phyloP scores from a whole-genome alignment of 768 basidiomycete species.

The Amanita fuliginea region DNA sequence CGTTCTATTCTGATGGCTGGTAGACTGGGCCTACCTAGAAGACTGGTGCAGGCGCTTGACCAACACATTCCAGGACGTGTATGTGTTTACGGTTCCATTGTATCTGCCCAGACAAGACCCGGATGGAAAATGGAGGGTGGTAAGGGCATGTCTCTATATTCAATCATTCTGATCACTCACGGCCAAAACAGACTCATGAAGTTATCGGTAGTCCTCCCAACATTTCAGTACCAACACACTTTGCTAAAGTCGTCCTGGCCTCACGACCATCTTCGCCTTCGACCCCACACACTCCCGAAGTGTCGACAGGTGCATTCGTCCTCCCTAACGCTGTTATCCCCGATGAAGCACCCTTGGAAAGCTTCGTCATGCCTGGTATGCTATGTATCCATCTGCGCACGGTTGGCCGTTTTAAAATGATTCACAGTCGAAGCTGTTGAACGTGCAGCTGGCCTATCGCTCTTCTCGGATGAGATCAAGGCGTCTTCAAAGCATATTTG shows the following conservation, averaged over 20 bases:
- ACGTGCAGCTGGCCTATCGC: constrained; percentile 71
- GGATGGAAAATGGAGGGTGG: constrained; percentile 94
- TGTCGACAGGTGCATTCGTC: constrained; percentile 89
- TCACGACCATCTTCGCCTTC: constrained; percentile 65
- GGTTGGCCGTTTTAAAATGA: background rate
- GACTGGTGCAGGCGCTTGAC: constrained; percentile 93
- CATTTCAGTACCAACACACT: constrained; percentile 92
- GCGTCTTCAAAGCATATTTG: constrained; percentile 74
- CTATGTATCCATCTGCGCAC: background rate
- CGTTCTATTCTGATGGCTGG: background rate
- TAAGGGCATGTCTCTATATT: constrained; percentile 29
- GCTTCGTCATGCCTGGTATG: constrained; percentile 74
- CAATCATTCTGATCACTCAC: background rate
- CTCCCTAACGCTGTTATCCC: constrained; percentile 91
- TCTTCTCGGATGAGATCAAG: constrained; percentile 83
- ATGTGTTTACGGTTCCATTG: constrained; percentile 95
- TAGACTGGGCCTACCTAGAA: constrained; percentile 96
- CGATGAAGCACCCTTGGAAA: constrained; percentile 69
- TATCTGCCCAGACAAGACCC: constrained; percentile 79
- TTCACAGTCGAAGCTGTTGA: constrained; percentile 83
- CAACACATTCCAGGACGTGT: constrained; percentile 83
- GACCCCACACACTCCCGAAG: constrained; percentile 58
- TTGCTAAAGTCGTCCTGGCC: constrained; percentile 89
- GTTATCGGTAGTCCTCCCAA: constrained; percentile 90
- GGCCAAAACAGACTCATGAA: constrained; percentile 65